Conservation (phyloP, 257 asterid species). For the Solanum bulbocastanum region DNA sequence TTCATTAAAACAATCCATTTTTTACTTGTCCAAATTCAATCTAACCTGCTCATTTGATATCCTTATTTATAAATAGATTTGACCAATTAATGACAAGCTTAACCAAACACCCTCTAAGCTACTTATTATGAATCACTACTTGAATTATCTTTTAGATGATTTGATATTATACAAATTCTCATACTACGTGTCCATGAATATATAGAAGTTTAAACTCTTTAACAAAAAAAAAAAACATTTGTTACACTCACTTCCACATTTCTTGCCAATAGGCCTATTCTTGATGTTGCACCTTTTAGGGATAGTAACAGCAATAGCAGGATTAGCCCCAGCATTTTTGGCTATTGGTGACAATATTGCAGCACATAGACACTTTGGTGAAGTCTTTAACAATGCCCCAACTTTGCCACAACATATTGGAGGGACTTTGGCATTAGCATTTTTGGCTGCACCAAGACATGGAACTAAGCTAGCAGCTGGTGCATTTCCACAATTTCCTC, state of each 20-base stretch:
- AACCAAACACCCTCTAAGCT: not conserved
- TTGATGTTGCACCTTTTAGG: slow-evolving; percentile 31
- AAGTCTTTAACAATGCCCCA: slow-evolving; percentile 9
- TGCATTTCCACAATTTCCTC: slow-evolving; percentile 17
- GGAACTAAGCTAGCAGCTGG: slow-evolving; percentile 23
- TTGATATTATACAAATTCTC: not conserved
- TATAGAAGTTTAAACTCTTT: not conserved
- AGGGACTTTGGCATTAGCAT: slow-evolving; percentile 3
- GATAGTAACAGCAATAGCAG: slow-evolving; percentile 19
- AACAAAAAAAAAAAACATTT: not conserved
- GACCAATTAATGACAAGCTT: not conserved
- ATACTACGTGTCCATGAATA: not conserved
- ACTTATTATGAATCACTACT: not conserved
- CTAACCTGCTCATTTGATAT: too few species aligned
- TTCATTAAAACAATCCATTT: too few species aligned
- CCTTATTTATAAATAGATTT: not conserved
- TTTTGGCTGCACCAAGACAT: slow-evolving; percentile 20
- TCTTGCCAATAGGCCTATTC: slow-evolving; percentile 24
- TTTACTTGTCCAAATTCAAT: too few species aligned
- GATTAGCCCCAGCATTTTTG: slow-evolving; percentile 14
- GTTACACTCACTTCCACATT: slow-evolving; percentile 28
- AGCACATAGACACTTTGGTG: slow-evolving; percentile 26
- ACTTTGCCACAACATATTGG: slow-evolving; percentile 22
- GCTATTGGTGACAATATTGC: slow-evolving; percentile 31
- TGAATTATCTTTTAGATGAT: not conserved